Conservation (phyloP, 805 yeast species). For the Wickerhamiella kazuoi region DNA sequence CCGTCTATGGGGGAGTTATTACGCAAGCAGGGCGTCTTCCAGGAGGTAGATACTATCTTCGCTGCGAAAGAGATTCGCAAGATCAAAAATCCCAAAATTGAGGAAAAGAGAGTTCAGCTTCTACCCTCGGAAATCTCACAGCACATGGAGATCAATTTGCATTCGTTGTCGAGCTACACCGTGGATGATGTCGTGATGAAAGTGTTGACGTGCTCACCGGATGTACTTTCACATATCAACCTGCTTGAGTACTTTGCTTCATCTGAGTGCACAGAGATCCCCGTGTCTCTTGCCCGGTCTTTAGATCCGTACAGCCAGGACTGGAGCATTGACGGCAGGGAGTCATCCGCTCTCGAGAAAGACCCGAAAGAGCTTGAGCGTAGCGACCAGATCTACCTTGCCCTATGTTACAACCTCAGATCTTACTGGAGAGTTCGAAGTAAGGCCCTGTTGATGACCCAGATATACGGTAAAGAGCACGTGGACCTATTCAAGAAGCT, state of each 20-base stretch:
- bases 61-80: conserved; percentile 60
- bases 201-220: conserved; percentile 58
- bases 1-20: conserved; percentile 46
- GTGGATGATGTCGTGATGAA: conserved; percentile 54
- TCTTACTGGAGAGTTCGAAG: conserved; percentile 88
- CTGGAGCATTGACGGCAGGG: conserved; percentile 26
- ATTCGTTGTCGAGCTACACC: conserved; percentile 43
- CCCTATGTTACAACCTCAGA: conserved; percentile 64
- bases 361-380: conserved; percentile 65
- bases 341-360: conserved; percentile 35
- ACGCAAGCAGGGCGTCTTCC: conserved; percentile 58
- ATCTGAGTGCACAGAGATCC: conserved; percentile 57
- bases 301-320: conserved; percentile 55
- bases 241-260: conserved; percentile 72
- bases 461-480: conserved; percentile 64
- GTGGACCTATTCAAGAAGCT: conserved; percentile 49
- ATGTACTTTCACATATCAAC: conserved; percentile 47
- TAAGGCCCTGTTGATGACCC: conserved; percentile 55
- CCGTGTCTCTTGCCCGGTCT: conserved; percentile 50
- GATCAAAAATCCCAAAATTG: conserved; percentile 27
- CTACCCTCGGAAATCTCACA: conserved; percentile 77
- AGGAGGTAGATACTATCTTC: conserved; percentile 70
- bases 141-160: conserved; percentile 87
- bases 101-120: conserved; percentile 42
- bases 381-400: conserved; percentile 71